phyloP scores from a whole-genome alignment of 2,329 filamentous ascomycete genomes.

The Pseudogymnoascus sp. region DNA sequence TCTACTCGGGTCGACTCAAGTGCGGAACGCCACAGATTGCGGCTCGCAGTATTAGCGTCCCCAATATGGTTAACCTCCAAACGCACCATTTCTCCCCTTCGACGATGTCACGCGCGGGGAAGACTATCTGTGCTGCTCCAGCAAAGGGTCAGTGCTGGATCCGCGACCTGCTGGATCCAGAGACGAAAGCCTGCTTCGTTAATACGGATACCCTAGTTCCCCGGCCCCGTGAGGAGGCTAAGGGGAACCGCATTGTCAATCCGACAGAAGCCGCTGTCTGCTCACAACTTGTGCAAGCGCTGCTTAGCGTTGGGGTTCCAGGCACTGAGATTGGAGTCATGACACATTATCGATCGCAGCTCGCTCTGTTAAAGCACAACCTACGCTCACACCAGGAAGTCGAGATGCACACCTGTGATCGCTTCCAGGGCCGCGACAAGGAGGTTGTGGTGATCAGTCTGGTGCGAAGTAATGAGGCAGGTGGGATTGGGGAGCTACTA shows the following conservation, averaged over 20 bases:
- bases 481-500: conserved; percentile 80
- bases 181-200: conserved; percentile 71
- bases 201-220: conserved; percentile 74
- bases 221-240: conserved; percentile 59
- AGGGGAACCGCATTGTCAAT: conserved; percentile 84
- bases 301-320: conserved; percentile 68
- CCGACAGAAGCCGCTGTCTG: conserved; percentile 70
- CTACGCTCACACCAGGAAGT: conserved; percentile 56
- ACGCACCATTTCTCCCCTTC: conserved; percentile 50
- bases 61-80: conserved; percentile 53
- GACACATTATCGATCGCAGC: conserved; percentile 90
- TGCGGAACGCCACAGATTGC: conserved; percentile 78
- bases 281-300: conserved; percentile 68
- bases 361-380: conserved; percentile 69
- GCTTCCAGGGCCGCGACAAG: conserved; percentile 94
- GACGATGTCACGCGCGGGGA: conserved; percentile 35
- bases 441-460: conserved; percentile 82
- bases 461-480: conserved; percentile 76
- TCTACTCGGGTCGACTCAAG: conserved; percentile 83
- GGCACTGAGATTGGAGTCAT: conserved; percentile 81
- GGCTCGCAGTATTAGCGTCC: conserved; percentile 57
- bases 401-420: conserved; percentile 95
- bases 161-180: conserved; percentile 58
- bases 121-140: conserved; percentile 48
- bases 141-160: conserved; percentile 59